A percentile compares a stretch with the other conserved stretches of the same genome.
phyloP scores from a whole-genome alignment of 2,329 filamentous ascomycete species.

The Stylonectria norvegica region DNA sequence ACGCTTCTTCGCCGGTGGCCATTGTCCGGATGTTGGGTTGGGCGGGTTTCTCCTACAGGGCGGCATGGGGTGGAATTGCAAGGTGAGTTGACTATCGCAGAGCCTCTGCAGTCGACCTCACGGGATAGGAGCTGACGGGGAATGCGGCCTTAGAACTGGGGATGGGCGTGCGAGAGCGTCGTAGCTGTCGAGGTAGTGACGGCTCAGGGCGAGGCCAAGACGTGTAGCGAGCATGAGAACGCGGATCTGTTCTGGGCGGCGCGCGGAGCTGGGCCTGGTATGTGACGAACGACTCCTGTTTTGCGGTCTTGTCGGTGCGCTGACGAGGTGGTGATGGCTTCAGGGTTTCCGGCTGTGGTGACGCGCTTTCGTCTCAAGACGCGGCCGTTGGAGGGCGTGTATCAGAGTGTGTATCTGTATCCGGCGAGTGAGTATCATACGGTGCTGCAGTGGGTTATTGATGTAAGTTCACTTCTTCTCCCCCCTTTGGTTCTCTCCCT shows the following conservation, averaged over 20 bases:
- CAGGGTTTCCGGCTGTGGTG: slow-evolving; percentile 51
- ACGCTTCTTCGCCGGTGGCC: slow-evolving; percentile 50
- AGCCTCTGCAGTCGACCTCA: too few species aligned
- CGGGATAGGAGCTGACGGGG: too few species aligned
- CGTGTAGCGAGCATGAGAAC: slow-evolving; percentile 37
- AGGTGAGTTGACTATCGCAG: slow-evolving; percentile 38
- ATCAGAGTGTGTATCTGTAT: slow-evolving; percentile 39
- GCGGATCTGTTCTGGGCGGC: slow-evolving; percentile 48
- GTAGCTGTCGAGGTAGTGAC: slow-evolving; percentile 46
- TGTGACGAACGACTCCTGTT: neutral
- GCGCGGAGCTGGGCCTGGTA: slow-evolving; percentile 43
- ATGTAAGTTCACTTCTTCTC: slow-evolving; percentile 25
- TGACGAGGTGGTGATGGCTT: neutral
- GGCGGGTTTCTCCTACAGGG: slow-evolving; percentile 55
- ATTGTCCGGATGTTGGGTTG: slow-evolving; percentile 56
- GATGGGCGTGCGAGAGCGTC: slow-evolving; percentile 50
- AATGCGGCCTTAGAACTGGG: slow-evolving; percentile 48
- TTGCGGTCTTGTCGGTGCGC: slow-evolving; percentile 1
- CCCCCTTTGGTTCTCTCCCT: neutral
- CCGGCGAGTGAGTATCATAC: slow-evolving; percentile 42
- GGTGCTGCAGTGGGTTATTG: slow-evolving; percentile 46
- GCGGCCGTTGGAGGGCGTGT: slow-evolving; percentile 20
- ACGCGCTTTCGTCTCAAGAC: slow-evolving; percentile 48
- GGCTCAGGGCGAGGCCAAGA: slow-evolving; percentile 38
- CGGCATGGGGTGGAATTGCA: slow-evolving; percentile 58